A percentile compares a stretch with the other conserved stretches of the same genome.
These are phyloP conservation scores for Tolypocladium pustulatum DNA, from an alignment of 2,329 filamentous ascomycete genomes.

Conservation along the genomic window DNA sequence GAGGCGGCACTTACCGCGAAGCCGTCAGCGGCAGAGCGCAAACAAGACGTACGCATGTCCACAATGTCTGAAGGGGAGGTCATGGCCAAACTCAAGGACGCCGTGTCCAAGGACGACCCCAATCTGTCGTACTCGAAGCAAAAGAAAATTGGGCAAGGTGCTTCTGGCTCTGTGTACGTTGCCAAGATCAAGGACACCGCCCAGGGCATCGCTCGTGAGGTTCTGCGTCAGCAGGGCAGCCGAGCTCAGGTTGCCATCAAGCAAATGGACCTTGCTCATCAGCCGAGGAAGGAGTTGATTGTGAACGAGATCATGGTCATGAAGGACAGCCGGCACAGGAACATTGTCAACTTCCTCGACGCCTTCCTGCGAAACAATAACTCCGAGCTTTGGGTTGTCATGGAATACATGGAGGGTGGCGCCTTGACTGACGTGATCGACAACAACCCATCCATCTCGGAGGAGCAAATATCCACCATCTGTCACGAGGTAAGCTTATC, in stretches of 20 bases:
- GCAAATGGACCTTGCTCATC: conserved; percentile 97
- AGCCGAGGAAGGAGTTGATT: conserved; percentile 94
- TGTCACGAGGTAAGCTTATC: conserved; percentile 68
- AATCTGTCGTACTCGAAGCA: conserved; percentile 96
- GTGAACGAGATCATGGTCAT: conserved; percentile 99
- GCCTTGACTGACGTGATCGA: conserved; percentile 97
- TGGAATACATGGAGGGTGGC: conserved; percentile 99
- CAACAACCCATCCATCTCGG: conserved; percentile 86
- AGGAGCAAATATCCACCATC: conserved; percentile 96
- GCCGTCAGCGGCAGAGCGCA: conserved; percentile 57
- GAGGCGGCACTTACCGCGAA: conserved; percentile 84
- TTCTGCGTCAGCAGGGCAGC: conserved; percentile 69
- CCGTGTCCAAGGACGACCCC: conserved; percentile 91
- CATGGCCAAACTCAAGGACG: conserved; percentile 89
- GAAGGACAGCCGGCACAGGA: conserved; percentile 96
- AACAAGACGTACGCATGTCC: conserved; percentile 95
- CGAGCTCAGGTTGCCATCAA: conserved; percentile 95
- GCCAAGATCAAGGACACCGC: conserved; percentile 88
- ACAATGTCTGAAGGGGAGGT: conserved; percentile 96
- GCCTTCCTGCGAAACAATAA: conserved; percentile 93
- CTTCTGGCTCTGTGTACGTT: conserved; percentile 95
- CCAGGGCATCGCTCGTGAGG: conserved; percentile 70
- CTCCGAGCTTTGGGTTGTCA: conserved; percentile 96
- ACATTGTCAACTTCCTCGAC: conserved; percentile 98
- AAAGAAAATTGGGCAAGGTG: conserved; percentile 98